Evolutionary conservation across 257 asterid genomes (phyloP), one percentile per base, ranked within the genome.

Genomic region (Fraxinus excelsior): DNA sequence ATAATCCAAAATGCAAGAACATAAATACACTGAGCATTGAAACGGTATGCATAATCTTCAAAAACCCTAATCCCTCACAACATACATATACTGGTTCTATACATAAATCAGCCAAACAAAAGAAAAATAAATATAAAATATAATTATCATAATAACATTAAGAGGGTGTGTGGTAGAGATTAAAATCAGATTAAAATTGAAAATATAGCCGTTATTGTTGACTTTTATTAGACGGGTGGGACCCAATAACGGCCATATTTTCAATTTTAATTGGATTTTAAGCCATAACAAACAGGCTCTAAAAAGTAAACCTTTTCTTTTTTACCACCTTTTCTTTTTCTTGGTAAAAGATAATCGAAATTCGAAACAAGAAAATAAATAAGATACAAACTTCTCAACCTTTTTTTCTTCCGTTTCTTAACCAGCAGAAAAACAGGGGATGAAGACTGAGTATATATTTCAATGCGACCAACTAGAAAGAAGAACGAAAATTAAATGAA

Each of bases 41-140:
- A 29, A 74, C 28, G 76, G n/a, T 74, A 40, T 37, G 72, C 73
- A 71, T 29, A 74, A 75, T 71, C 71, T 71, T 37, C 78, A 78
- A 62, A 75, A 76, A 53, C 83, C 81, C 79, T 35, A 67, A 21
- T 49, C 68, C 74, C 37, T 3, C 62, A 72, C 3, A 9, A 23
- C 21, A 35, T 37, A 37, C 34, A 44, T 64, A 49, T 29, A 73
- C 68, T 40, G 46, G 37, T 53, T 62, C 35, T 60, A 0, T 32
- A 21, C 16, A 81, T 29, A 49, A 66, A 16, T 2, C 49, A 51
- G 73, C 5, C 73, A 29, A 32, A 16, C n/a, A 18, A 44, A 1
- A 10, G 4, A 1, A 0, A 18, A 53, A 67, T 2, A 67, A 34
- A 34, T 29, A 56, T 56, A 65, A 32, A 31, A 34, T 31, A 53